Evolutionary conservation across 148 eudicot genomes (phyloP).

Genomic region (Dianthus caryophyllus): DNA sequence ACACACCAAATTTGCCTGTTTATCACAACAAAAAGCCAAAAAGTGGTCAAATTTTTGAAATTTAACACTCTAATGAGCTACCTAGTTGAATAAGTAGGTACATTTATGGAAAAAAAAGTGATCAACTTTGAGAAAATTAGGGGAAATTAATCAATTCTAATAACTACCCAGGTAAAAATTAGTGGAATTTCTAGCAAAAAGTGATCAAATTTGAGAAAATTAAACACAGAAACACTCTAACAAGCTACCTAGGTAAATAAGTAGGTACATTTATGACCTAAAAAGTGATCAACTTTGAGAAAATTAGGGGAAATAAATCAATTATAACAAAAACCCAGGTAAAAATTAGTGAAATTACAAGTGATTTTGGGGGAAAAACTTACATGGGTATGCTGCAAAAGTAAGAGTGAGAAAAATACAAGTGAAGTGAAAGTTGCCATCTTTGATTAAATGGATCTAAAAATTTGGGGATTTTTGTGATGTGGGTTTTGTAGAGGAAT

Average conservation of each 20-base stretch:
- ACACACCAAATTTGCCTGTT: constrained; percentile 42
- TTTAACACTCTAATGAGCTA: too few relatives aligned
- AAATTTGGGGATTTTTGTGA: constrained; percentile 2
- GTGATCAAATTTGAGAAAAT: too few relatives aligned
- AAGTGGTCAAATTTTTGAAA: too few relatives aligned
- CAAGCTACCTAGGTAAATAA: too few relatives aligned
- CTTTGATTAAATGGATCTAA: constrained; percentile 24
- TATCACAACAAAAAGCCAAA: background rate
- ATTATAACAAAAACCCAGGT: background rate
- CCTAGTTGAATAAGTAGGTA: too few relatives aligned
- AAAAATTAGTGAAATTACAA: constrained; percentile 6
- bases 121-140: background rate
- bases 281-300: constrained; percentile 10
- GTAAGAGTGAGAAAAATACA: constrained; percentile 30
- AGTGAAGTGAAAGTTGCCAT: constrained; percentile 33
- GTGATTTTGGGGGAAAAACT: constrained; percentile 27
- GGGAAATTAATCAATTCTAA: background rate
- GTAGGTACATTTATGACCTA: too few relatives aligned
- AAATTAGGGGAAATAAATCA: background rate
- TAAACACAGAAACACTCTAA: too few relatives aligned
- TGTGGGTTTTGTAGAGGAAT: constrained; percentile 8
- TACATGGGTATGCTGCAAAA: constrained; percentile 39
- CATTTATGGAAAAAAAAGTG: too few relatives aligned
- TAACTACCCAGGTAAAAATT: background rate
- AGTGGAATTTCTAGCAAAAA: constrained; percentile 13